Evolutionary conservation across 768 basidiomycete species (phyloP).

Genomic region (Clavaria fumosa): DNA sequence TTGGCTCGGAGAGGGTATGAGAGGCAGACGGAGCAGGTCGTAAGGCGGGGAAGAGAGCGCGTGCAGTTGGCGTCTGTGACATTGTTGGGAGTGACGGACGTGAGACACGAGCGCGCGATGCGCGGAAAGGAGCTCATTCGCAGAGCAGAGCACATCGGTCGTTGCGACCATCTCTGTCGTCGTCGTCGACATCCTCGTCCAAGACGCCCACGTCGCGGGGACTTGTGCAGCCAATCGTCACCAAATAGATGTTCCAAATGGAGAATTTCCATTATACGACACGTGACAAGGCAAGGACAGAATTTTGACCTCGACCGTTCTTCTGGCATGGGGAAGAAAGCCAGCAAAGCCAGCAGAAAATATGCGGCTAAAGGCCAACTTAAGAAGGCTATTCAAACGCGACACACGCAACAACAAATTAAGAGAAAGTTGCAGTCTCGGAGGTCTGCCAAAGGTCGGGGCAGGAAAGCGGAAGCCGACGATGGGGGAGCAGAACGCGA

Average conservation of each 20-base stretch:
- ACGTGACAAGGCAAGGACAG: conserved; percentile 9
- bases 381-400: conserved; percentile 69
- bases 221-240: too few species aligned
- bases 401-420: conserved; percentile 68
- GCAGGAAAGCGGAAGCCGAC: conserved; percentile 18
- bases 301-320: conserved; percentile 6
- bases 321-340: conserved; percentile 22
- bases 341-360: conserved; percentile 71
- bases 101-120: conserved; percentile 45
- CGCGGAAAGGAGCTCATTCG: conserved; percentile 47
- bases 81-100: conserved; percentile 40
- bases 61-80: conserved; percentile 40
- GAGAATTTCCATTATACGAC: too few species aligned
- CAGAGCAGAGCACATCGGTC: conserved; percentile 38
- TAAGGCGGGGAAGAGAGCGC: conserved; percentile 37
- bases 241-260: too few species aligned
- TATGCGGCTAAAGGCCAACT: conserved; percentile 81
- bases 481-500: conserved; percentile 19
- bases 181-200: background rate
- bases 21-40: conserved; percentile 39
- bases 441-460: conserved; percentile 26
- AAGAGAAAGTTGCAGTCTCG: conserved; percentile 56
- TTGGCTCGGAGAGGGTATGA: conserved; percentile 40
- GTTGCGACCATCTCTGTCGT: conserved; percentile 12
- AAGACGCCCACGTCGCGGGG: too few species aligned